Base-by-base conservation (phyloP, 306 rosid species). In the Trichosanthes cucumerina region DNA sequence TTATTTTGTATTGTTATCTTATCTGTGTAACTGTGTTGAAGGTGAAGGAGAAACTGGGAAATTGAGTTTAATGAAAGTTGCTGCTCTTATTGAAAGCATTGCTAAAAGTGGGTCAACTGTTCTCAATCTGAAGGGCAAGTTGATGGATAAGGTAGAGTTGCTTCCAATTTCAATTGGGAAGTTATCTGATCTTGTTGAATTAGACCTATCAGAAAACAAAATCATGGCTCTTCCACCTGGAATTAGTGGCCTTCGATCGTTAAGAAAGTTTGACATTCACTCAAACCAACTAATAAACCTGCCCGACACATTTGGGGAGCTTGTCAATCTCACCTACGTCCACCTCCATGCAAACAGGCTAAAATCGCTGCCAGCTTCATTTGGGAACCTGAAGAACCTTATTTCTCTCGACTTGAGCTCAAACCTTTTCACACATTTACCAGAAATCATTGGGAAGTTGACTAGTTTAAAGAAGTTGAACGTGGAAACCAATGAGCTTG, bases 81-180 rank as follows among this genome's bases (percentile, higher is more conserved):
- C 98, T 23, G 88, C 96, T 79, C 76, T 95, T 12, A 90, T 95
- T 81, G 98, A 92, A 82, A 86, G 49, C 81, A 86, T 81, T 79
- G 90, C 89, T 19, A 90, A 85, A 70, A 89, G 80, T 69, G 92
- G 90, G 50, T 85, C 83, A 41, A 39, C 79, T 77, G 88, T 39
- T 44, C 91, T 95, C 80, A 90, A 95, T 53, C 95, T 95, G 44
- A 88, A 82, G 85, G 96, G 92, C n/a, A 95, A 85, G 47, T 87
- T 94, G 81, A 83, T 72, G 83, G 98, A 95, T 58, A 90, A 85
- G 83, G 70, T 86, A 89, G 97, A 95, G 75, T 92, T 93, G 93
- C 92, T 95, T 82, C 98, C 98, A 2, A 13, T 87, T 14, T 92
- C 98, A 53, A 88, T 95, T 77, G 97, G 98, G 79, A 95, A 95